Base-by-base conservation (phyloP, 1,284 basidiomycete species). In the Sanghuangporus sanghuang region DNA sequence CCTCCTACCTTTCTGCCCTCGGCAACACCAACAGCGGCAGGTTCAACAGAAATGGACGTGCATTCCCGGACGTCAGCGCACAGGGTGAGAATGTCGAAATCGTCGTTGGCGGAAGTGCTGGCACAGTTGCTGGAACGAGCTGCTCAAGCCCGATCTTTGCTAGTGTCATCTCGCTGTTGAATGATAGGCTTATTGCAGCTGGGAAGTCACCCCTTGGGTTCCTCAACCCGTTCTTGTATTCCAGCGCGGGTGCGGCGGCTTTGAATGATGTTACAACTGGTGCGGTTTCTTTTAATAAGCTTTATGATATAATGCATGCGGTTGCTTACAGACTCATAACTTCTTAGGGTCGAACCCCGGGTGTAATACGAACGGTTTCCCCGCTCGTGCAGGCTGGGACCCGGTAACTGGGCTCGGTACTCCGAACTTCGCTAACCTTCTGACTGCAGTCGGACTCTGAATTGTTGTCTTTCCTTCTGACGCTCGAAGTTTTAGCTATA, bases 211-310 rank as follows among this genome's bases (percentile, higher is more conserved):
- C 71, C 6, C 70, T 81, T 1, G 80, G 80, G 1, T 81, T 78
- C 73, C 59, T 80, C 21, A 80, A 80, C 69, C 78, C 78, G 5
- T 74, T 77, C 68, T 66, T 81, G 50, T 75, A 75, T 67, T 68
- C 70, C 7, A 69, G 70, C 59, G 53, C 61, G 8, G 68, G 64
- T 7, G 67, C 70, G 9, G 39, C 60, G 11, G 71, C 71, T 38
- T 68, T 75, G 62, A 73, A 71, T 61, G 74, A 75, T 53, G 70
- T 75, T 35, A 73, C 73, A 1, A 67, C 63, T 62, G 74, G 73
- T 56, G 61, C 59, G 62, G 49, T 12, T 39, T 39, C 35, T 21
- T 35, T 8, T 32, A 39, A 1, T 36, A 9, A 18, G 2, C 40
- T 57, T n/a, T 7, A 54, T 14, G 27, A 18, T 14, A 60, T 36